These are phyloP conservation scores for Tricladium varicosporioides DNA, from an alignment of 2,329 filamentous ascomycete genomes.

Conservation along the genomic window DNA sequence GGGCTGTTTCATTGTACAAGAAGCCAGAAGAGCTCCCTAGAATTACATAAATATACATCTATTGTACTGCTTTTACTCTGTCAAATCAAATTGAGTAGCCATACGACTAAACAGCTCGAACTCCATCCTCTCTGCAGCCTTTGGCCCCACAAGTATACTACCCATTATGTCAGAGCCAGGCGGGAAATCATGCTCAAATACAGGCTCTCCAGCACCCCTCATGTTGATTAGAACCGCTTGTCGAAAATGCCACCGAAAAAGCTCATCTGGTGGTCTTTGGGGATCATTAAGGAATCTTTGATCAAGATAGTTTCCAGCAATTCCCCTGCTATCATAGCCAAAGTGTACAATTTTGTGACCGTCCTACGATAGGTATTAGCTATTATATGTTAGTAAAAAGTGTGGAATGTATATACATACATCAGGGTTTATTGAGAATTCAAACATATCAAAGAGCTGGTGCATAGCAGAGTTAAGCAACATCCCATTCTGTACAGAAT, in stretches of 20 bases:
- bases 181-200: no score
- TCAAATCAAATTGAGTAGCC: constrained; percentile 4
- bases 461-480: constrained; percentile 11
- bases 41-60: background rate
- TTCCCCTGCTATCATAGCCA: background rate
- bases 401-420: constrained; percentile 3
- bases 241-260: constrained; percentile 30
- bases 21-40: no score
- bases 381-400: background rate
- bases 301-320: constrained; percentile 7
- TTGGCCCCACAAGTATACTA: no score
- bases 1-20: no score
- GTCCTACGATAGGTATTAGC: constrained; percentile 1
- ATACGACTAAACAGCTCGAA: no score
- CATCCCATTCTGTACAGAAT: constrained; percentile 32
- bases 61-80: no score
- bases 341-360: constrained; percentile 9
- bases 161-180: no score
- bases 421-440: constrained; percentile 10
- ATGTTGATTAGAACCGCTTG: constrained; percentile 31
- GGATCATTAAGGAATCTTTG: constrained; percentile 6
- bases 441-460: background rate
- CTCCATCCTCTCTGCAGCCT: no score
- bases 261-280: constrained; percentile 14
- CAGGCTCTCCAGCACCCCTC: no score